Evolutionary conservation across 2,329 filamentous ascomycete species (phyloP), one percentile per base, ranked within the genome.

Genomic region (Waltergamsia citrina): DNA sequence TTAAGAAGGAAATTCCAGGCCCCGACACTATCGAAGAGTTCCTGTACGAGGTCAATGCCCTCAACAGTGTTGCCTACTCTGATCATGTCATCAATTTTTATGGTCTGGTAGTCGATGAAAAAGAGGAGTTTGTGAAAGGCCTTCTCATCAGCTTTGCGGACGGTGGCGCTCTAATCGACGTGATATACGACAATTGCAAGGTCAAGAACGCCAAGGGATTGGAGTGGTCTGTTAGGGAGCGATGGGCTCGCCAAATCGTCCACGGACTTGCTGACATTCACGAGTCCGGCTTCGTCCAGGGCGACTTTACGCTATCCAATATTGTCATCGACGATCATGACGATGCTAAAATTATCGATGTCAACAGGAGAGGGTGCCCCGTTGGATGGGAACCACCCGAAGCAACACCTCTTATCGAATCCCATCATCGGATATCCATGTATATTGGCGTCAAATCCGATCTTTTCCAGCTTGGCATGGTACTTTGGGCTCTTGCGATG

Each of bases 391-490:
- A 98, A 46, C 88, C 92, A 3, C 92, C 92, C 5, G 92, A 98
- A 59, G 82, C 93, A 36, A 81, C 80, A 12, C 73, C 75, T 6
- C 75, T 96, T 36, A 86, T 96, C 40, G 80, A 90, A 43, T 88
- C 80, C 55, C 85, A 84, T 38, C 88, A 95, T 56, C 75, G 86
- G 20, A 88, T 98, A 34, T 83, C 85, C 29, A 94, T 96, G 81
- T 95, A 94, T 51, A 96, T 98, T 52, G 90, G 92, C 10, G 87
- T 95, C 52, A 98, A 98, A 59, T 94, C 90, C 1, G 92, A 98
- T 57, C 67, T 98, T 2, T 98, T 83, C 50, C 92, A 98, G 57
- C 71, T 96, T 5, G 92, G 92, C 5, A 98, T 98, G 92, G 87
- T 94, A 3, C 63, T 98, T 3, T 98, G 90, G 86, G 86, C 85